Evolutionary conservation across 2,329 filamentous ascomycete species (phyloP), one percentile per base, ranked within the genome.

Genomic region (Microthyrium microscopicum): DNA sequence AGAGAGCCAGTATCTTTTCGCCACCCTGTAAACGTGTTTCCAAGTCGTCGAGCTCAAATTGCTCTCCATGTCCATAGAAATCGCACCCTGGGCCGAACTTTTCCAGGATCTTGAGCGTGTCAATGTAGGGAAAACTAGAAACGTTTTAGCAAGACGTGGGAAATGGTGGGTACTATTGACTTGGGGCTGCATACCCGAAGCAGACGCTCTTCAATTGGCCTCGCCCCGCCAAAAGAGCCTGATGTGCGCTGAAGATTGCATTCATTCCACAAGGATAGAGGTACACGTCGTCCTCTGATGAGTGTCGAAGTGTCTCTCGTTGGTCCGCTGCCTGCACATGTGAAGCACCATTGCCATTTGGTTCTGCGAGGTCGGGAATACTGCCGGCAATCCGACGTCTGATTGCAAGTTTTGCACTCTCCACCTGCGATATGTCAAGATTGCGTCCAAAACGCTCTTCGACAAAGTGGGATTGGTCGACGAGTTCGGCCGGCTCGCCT

Each of bases 391-490:
- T 95, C 33, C 89, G 75, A 43, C 80, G 73, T 39, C 76, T 70
- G 42, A 95, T 83, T 21, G 87, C 89, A 11, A 81, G 67, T 50
- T 82, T 91, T 26, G 89, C 89, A 42, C 83, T 77, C 27, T 73
- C 66, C 3, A 85, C 77, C 37, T 91, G 69, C 1, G 74, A 76
- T 5, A 84, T 60, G 47, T 85, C 80, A 26, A 98, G 64, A 44
- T 95, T 95, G 29, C 89, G 70, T 11, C 89, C 89, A 50, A 92
- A 98, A 1, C 89, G 73, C 55, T 95, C 84, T 53, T 98, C 89
- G 2, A 98, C 70, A 45, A 93, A 95, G 21, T 74, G 72, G 3
- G 67, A 70, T 39, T 76, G 77, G 53, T 94, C 85, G 12, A 73
- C 57, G 5, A 59, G 55, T 33, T 66, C 62, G 12, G 12, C 5